A percentile compares a stretch with the other conserved stretches of the same genome.
Conservation (phyloP, 495 filamentous ascomycete species). For the Penicillium steckii region DNA sequence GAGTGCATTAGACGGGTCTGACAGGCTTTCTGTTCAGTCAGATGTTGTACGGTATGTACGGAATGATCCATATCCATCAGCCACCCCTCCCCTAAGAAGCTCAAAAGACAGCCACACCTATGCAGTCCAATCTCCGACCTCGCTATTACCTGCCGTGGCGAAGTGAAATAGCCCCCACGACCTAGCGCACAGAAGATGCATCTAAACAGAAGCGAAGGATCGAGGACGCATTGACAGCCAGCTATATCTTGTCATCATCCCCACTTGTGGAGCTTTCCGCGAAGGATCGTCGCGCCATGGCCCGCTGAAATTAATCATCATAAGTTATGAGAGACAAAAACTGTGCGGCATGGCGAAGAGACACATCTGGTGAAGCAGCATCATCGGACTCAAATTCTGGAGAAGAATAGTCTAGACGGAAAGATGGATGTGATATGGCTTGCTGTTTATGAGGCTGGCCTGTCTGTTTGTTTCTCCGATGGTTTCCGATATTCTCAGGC, state of each 20-base stretch:
- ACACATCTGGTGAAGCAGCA: too few species aligned
- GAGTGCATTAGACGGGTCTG: too few species aligned
- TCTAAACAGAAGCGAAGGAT: neutral
- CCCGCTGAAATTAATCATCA: neutral
- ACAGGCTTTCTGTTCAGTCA: too few species aligned
- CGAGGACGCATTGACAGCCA: neutral
- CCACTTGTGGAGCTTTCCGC: neutral
- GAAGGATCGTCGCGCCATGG: neutral
- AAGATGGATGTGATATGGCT: too few species aligned
- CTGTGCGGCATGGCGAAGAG: neutral
- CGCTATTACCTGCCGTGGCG: neutral
- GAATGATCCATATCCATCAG: too few species aligned
- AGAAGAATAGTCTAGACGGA: too few species aligned
- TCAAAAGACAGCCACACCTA: neutral
- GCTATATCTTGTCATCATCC: neutral
- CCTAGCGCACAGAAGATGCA: neutral
- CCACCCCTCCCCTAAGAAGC: too few species aligned
- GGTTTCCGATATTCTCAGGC: too few species aligned
- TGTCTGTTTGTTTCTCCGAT: too few species aligned
- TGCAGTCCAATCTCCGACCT: neutral
- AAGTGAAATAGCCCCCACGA: neutral
- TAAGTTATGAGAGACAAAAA: neutral
- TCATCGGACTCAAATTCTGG: too few species aligned
- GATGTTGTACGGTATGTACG: too few species aligned
- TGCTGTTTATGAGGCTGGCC: too few species aligned